phyloP scores from a whole-genome alignment of 164 flowering plant genomes.

The Vitis amurensis region DNA sequence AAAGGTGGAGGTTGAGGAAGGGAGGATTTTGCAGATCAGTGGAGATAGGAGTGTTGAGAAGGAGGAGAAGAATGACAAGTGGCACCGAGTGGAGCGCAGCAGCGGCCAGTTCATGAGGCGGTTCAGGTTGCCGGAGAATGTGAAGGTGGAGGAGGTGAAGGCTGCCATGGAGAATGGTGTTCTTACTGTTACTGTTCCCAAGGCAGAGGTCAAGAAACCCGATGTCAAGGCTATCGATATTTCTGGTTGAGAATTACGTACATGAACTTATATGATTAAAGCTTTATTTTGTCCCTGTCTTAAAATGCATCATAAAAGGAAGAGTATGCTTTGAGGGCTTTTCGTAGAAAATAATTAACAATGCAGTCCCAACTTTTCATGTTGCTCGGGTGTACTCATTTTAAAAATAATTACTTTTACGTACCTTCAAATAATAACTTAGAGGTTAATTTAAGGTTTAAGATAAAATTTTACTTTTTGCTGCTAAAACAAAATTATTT shows the following conservation, averaged over 20 bases:
- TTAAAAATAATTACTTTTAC: no score
- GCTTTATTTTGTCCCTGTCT: no score
- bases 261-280: no score
- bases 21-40: constrained; percentile 11
- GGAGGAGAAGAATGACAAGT: constrained; percentile 11
- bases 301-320: no score
- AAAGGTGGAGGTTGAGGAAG: constrained; percentile 10
- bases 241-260: background rate
- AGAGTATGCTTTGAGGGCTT: no score
- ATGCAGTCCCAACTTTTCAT: no score
- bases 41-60: constrained; percentile 11
- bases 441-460: no score
- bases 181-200: constrained; percentile 10
- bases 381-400: no score
- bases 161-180: constrained; percentile 11
- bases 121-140: constrained; percentile 9
- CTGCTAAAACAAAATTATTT: no score
- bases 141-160: constrained; percentile 7
- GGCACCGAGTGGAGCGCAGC: constrained; percentile 15
- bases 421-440: no score
- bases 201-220: constrained; percentile 4
- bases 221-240: constrained; percentile 9
- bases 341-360: no score
- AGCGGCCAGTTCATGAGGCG: constrained; percentile 10
- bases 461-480: no score